Percentiles rank a stretch among this genome's conserved stretches.
Conservation (phyloP, 176 grass and related monocot species). For the Triticum timopheevii region DNA sequence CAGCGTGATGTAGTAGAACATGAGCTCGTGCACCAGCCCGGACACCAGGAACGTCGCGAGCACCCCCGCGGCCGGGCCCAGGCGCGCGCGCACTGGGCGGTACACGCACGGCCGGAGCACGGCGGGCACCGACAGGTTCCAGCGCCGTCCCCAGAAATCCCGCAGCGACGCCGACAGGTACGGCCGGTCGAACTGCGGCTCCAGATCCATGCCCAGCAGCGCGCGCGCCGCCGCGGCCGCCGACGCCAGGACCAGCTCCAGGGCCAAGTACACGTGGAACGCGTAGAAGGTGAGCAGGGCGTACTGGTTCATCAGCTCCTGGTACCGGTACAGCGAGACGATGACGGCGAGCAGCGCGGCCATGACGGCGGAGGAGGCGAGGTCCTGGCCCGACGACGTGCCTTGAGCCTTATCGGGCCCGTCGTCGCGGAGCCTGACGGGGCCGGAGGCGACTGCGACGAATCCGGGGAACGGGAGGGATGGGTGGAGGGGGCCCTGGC, state of each 20-base stretch:
- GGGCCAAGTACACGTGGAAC: constrained; percentile 52
- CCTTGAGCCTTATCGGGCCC: background rate
- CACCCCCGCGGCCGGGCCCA: constrained; percentile 32
- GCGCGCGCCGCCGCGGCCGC: constrained; percentile 23
- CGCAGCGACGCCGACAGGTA: constrained; percentile 46
- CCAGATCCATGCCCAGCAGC: constrained; percentile 44
- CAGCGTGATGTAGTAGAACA: constrained; percentile 71
- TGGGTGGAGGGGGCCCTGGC: constrained; percentile 46
- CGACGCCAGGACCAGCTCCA: constrained; percentile 55
- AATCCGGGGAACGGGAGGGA: constrained; percentile 49
- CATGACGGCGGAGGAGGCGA: constrained; percentile 28
- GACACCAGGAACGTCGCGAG: constrained; percentile 61
- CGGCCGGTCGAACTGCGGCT: constrained; percentile 71
- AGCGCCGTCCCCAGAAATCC: constrained; percentile 75
- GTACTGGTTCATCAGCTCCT: constrained; percentile 29
- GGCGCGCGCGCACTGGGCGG: constrained; percentile 47
- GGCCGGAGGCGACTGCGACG: constrained; percentile 33
- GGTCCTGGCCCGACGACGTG: background rate
- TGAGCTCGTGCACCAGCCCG: constrained; percentile 63
- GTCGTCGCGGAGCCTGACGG: constrained; percentile 26
- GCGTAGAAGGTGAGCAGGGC: constrained; percentile 41
- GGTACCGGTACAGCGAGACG: constrained; percentile 41
- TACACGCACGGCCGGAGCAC: constrained; percentile 60
- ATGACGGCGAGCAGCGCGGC: constrained; percentile 45
- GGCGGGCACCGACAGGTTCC: constrained; percentile 65